phyloP scores from a whole-genome alignment of 2,329 filamentous ascomycete species.

The Colletotrichum theobromicola region DNA sequence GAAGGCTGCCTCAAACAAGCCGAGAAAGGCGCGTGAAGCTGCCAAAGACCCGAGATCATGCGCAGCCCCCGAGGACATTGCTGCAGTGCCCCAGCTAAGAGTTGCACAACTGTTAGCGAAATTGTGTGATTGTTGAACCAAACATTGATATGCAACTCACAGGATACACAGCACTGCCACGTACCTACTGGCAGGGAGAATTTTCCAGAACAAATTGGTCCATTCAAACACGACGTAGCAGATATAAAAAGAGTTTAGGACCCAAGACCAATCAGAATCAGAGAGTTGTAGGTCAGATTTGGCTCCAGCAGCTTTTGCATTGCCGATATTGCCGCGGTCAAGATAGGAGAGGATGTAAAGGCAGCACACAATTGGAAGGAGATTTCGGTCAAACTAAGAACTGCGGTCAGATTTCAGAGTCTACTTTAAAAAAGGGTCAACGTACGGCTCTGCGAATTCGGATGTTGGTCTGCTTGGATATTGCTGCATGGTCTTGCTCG shows the following conservation, averaged over 20 bases:
- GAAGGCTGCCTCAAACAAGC: slow-evolving; percentile 32
- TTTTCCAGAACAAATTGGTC: slow-evolving; percentile 27
- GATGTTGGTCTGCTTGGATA: background rate
- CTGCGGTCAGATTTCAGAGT: background rate
- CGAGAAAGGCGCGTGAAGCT: slow-evolving; percentile 29
- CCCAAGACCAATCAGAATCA: slow-evolving; percentile 27
- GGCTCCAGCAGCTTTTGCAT: background rate
- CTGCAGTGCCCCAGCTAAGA: background rate
- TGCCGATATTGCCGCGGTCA: slow-evolving; percentile 4
- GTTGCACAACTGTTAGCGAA: background rate
- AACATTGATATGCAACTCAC: slow-evolving; percentile 7
- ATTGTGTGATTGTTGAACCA: background rate
- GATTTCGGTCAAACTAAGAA: background rate
- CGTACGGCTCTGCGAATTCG: background rate
- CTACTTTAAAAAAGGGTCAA: background rate
- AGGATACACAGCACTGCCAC: slow-evolving; percentile 27
- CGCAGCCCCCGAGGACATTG: background rate
- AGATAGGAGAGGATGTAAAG: slow-evolving; percentile 12
- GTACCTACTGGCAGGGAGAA: slow-evolving; percentile 26
- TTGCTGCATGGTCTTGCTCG: background rate
- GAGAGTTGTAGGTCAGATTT: background rate
- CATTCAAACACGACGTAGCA: slow-evolving; percentile 29
- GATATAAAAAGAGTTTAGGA: slow-evolving; percentile 31
- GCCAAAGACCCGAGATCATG: slow-evolving; percentile 20
- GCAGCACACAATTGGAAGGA: slow-evolving; percentile 1